These are phyloP conservation scores for Luvunga scandens DNA, from an alignment of 345 rosid genomes.

Conservation along the genomic window DNA sequence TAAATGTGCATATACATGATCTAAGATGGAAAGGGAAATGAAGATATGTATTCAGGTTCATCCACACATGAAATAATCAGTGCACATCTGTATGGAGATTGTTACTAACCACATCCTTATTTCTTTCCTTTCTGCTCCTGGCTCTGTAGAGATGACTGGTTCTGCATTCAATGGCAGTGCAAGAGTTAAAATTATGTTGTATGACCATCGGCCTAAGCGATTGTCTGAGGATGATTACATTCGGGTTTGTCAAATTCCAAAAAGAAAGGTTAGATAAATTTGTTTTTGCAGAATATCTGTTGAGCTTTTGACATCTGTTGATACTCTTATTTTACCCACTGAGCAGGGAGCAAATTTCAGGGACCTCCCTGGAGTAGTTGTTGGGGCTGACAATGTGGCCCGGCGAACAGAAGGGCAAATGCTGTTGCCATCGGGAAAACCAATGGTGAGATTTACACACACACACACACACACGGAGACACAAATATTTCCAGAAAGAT, in stretches of 20 bases:
- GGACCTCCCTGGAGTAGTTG: conserved; percentile 82
- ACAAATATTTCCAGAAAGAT: not conserved
- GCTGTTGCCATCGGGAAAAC: conserved; percentile 78
- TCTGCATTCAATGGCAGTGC: conserved; percentile 27
- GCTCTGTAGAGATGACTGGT: conserved; percentile 60
- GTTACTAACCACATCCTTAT: not conserved
- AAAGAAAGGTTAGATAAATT: conserved; percentile 59
- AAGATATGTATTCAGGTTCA: too few species aligned
- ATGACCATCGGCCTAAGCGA: conserved; percentile 68
- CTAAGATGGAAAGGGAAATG: too few species aligned
- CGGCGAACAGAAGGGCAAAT: conserved; percentile 42
- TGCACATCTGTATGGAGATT: not conserved
- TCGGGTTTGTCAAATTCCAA: conserved; percentile 83
- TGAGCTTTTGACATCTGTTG: conserved; percentile 4
- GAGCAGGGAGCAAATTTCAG: conserved; percentile 89
- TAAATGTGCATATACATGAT: too few species aligned
- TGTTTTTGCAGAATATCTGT: not conserved
- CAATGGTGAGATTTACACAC: conserved; percentile 50
- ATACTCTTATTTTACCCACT: conserved; percentile 16
- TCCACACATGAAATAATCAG: not conserved
- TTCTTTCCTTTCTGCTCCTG: conserved; percentile 5
- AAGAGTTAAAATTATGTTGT: conserved; percentile 32
- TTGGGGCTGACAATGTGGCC: conserved; percentile 64
- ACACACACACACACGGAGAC: too few species aligned
- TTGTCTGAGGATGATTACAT: conserved; percentile 56